Evolutionary conservation across 2,329 filamentous ascomycete genomes (phyloP).

Genomic region (Drechslerella dactyloides): DNA sequence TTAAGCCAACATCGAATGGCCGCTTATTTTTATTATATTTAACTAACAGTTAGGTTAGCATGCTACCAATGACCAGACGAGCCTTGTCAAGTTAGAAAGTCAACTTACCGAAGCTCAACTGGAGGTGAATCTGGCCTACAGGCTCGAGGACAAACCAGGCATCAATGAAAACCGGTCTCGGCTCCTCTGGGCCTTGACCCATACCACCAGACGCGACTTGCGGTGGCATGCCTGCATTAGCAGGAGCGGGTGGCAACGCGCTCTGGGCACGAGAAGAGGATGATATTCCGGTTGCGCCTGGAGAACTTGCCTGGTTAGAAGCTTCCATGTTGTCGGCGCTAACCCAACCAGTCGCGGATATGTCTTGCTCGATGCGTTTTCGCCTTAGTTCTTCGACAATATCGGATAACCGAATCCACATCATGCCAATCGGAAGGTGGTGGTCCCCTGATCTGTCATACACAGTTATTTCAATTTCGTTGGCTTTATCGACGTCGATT

Average conservation of each 20-base stretch:
- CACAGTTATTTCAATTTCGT: slow-evolving; percentile 95
- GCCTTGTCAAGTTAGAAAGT: not conserved
- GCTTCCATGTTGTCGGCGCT: slow-evolving; percentile 89
- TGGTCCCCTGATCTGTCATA: slow-evolving; percentile 95
- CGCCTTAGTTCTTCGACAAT: slow-evolving; percentile 96
- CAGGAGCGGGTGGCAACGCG: slow-evolving; percentile 60
- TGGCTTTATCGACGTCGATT: slow-evolving; percentile 95
- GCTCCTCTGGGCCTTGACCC: slow-evolving; percentile 28
- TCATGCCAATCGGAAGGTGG: slow-evolving; percentile 87
- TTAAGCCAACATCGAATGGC: slow-evolving; percentile 85
- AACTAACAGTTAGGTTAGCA: slow-evolving; percentile 59
- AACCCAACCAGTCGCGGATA: slow-evolving; percentile 94
- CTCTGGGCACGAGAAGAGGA: slow-evolving; percentile 66
- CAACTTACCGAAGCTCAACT: slow-evolving; percentile 76
- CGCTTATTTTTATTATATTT: slow-evolving; percentile 86
- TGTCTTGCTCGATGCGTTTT: slow-evolving; percentile 95
- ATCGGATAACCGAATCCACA: slow-evolving; percentile 96
- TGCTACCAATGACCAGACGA: slow-evolving; percentile 25
- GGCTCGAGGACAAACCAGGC: slow-evolving; percentile 98
- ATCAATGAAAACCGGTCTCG: slow-evolving; percentile 64
- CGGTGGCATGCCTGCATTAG: slow-evolving; percentile 59
- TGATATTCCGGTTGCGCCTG: slow-evolving; percentile 55
- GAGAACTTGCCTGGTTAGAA: slow-evolving; percentile 22
- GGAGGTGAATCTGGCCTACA: slow-evolving; percentile 87
- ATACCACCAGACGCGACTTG: slow-evolving; percentile 59